Evolutionary conservation across 768 basidiomycete genomes (phyloP), one percentile per base, ranked within the genome.

Genomic region (Postia placenta): DNA sequence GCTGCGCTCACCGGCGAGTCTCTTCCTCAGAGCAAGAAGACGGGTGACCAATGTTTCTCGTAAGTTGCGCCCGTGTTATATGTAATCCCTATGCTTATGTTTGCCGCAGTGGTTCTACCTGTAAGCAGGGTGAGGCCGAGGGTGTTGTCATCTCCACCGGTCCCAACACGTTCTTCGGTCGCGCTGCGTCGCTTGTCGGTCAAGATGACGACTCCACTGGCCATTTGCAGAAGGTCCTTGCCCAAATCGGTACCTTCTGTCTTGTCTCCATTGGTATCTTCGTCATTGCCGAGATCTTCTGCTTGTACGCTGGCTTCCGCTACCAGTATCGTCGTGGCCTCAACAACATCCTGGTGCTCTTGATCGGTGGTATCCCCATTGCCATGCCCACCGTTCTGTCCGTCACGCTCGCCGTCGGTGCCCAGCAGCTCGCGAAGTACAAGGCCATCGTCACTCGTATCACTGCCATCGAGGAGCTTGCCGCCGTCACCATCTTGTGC

Each of bases 361-460:
- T 98, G 80, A 98, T 98, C 70, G 95, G 95, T 78, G 95, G 95
- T 76, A 98, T 98, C 64, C 95, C 95, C 62, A 98, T 97, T 70
- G 95, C 95, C 67, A 98, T 98, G 95, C 95, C 95, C 58, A 98
- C 95, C 52, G 94, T 97, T 56, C 72, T 98, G 52, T 96, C 93
- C 49, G 95, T 97, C 72, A 97, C 95, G 19, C 90, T 97, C 64
- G 95, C 95, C 47, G 94, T 98, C 65, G 95, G 95, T 72, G 95
- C 95, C 35, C 93, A 96, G 71, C 94, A 98, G 66, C 85, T 98
- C 57, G 94, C 95, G 61, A 94, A 94, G 77, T 91, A 97, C 81
- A 95, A 98, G 79, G 94, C 95, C 56, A 97, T 96, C 58, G 95
- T 98, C 69, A 98, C 95, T 47, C 93, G 93, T 77, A 98, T 98